A percentile compares a stretch with the other conserved stretches of the same genome.
Evolutionary conservation across 768 basidiomycete species (phyloP).

Genomic region (Suillus placidus): DNA sequence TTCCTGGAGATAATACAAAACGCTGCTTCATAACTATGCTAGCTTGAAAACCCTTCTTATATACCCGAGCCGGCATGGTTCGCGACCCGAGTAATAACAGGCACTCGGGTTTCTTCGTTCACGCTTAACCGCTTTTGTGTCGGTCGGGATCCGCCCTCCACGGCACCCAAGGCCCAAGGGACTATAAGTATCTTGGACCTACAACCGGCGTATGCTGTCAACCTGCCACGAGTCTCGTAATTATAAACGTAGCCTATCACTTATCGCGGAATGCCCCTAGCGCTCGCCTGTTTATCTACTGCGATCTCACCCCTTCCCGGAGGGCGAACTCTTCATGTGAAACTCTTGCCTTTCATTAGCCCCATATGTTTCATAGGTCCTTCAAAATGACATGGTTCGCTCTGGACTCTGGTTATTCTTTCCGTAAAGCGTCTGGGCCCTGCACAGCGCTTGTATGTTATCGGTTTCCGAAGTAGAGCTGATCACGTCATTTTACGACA

Average conservation of each 20-base stretch:
- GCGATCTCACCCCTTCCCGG: constrained; percentile 2
- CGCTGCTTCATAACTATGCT: background rate
- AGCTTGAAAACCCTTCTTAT: background rate
- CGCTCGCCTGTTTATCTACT: background rate
- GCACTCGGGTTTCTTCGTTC: background rate
- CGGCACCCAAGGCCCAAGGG: background rate
- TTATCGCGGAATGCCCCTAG: background rate
- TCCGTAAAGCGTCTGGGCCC: background rate
- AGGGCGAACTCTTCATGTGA: background rate
- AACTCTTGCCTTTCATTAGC: background rate
- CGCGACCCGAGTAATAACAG: background rate
- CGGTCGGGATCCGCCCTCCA: background rate
- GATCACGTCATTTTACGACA: background rate
- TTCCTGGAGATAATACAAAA: background rate
- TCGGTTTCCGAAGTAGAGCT: background rate
- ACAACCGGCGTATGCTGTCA: background rate
- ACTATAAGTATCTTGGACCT: background rate
- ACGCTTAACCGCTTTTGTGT: constrained; percentile 3
- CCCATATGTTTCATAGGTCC: background rate
- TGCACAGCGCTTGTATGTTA: background rate
- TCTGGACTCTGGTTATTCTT: background rate
- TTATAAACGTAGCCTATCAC: background rate
- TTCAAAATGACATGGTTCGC: background rate
- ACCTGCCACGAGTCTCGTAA: constrained; percentile 3
- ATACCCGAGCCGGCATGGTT: constrained; percentile 1